Evolutionary conservation across 164 flowering plant species (phyloP).

Genomic region (Vitis vinifera): DNA sequence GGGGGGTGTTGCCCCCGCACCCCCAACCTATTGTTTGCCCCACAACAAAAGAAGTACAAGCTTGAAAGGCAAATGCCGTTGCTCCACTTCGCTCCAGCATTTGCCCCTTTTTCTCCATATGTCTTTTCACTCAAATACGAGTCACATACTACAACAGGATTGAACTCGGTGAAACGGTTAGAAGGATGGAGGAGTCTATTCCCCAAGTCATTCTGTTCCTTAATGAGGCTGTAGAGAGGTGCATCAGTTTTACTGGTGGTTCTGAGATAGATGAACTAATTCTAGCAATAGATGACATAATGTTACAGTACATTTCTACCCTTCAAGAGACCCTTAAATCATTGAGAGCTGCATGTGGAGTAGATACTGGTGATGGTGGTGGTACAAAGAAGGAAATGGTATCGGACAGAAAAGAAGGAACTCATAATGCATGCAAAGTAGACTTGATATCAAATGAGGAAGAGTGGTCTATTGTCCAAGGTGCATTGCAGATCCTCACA

Average conservation of each 20-base stretch:
- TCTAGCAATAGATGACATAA: constrained; percentile 83
- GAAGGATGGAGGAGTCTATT: constrained; percentile 98
- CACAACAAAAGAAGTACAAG: too few species aligned
- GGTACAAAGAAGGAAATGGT: constrained; percentile 72
- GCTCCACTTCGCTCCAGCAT: too few species aligned
- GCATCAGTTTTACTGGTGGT: constrained; percentile 96
- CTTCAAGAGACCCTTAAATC: constrained; percentile 88
- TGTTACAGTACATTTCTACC: constrained; percentile 82
- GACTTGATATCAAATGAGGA: constrained; percentile 86
- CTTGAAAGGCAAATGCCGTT: accelerated
- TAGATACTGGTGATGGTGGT: constrained; percentile 51
- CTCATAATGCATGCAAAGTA: constrained; percentile 48
- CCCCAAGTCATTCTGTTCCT: constrained; percentile 92
- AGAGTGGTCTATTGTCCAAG: constrained; percentile 99
- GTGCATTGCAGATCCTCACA: constrained; percentile 94
- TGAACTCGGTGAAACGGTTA: constrained; percentile 96
- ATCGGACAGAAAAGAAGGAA: constrained; percentile 65
- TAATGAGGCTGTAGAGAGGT: constrained; percentile 97
- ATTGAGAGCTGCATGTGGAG: constrained; percentile 74
- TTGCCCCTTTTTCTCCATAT: too few species aligned
- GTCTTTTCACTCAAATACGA: too few species aligned
- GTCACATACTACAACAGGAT: constrained; percentile 9
- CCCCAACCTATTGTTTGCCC: accelerated
- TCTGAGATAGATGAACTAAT: constrained; percentile 97
- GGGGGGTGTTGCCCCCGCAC: too few species aligned